Evolutionary conservation across 139 green algal species (phyloP).

Genomic region (Coelastrella sp.): DNA sequence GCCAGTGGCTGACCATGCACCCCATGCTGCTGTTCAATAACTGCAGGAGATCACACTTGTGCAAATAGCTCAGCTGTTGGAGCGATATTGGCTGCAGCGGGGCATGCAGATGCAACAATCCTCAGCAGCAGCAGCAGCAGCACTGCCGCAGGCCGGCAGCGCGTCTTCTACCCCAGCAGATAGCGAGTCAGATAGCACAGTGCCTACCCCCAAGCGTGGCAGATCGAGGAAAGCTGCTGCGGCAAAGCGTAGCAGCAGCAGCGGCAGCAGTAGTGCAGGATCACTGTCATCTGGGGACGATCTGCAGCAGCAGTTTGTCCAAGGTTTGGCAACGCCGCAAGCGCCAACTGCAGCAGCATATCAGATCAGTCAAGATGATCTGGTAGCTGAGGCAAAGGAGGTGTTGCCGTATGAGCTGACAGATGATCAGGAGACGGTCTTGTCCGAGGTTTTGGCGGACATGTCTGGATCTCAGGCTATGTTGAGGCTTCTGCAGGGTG

Average conservation of each 20-base stretch:
- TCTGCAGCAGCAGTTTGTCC: constrained; percentile 9
- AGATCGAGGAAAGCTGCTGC: neutral
- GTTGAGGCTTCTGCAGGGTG: constrained; percentile 93
- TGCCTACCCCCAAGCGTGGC: neutral
- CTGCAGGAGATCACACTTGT: constrained; percentile 87
- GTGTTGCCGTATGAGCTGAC: constrained; percentile 71
- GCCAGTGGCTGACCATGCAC: too few relatives aligned
- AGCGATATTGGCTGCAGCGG: constrained; percentile 37
- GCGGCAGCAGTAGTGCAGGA: neutral
- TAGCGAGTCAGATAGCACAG: too few relatives aligned
- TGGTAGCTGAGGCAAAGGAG: neutral
- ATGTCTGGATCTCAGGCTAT: constrained; percentile 73
- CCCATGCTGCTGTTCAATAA: neutral
- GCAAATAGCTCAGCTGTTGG: constrained; percentile 82
- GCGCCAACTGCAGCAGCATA: constrained; percentile 2
- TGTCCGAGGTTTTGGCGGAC: constrained; percentile 74
- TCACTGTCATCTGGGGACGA: neutral
- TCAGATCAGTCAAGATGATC: neutral
- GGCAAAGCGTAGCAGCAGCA: neutral
- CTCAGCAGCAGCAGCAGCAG: constrained; percentile 26
- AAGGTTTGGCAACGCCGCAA: neutral
- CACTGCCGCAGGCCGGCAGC: constrained; percentile 17
- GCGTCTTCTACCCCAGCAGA: neutral
- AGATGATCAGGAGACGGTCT: constrained; percentile 50
- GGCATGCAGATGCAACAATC: neutral